Conservation (phyloP, 2,329 filamentous ascomycete genomes). For the Magnaporthiopsis rhizophila region DNA sequence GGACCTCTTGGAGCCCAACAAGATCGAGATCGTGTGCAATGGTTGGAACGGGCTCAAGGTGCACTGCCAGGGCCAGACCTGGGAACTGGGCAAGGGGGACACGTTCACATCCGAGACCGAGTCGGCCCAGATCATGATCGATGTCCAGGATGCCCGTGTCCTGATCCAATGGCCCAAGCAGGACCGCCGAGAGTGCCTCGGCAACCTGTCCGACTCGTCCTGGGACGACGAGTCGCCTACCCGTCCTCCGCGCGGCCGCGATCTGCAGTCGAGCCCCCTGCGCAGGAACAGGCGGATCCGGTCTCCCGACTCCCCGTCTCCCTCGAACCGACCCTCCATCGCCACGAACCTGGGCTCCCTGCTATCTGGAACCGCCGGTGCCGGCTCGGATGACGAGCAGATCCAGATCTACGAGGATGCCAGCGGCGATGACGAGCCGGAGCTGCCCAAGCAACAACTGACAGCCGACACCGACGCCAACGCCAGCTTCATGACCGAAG, state of each 20-base stretch:
- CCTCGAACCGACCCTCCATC: conserved; percentile 27
- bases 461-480: conserved; percentile 19
- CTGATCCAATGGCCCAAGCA: conserved; percentile 74
- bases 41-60: conserved; percentile 95
- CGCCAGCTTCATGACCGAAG: conserved; percentile 42
- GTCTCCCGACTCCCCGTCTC: conserved; percentile 66
- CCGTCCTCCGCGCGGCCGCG: conserved; percentile 23
- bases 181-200: conserved; percentile 32
- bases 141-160: conserved; percentile 88
- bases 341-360: conserved; percentile 35
- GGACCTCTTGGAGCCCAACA: conserved; percentile 61
- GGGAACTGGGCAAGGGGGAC: conserved; percentile 80
- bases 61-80: conserved; percentile 81
- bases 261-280: conserved; percentile 54
- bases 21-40: conserved; percentile 81
- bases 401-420: conserved; percentile 69
- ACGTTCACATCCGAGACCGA: conserved; percentile 86
- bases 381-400: conserved; percentile 28
- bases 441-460: conserved; percentile 27
- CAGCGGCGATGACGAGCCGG: conserved; percentile 42
- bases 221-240: conserved; percentile 63
- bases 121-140: conserved; percentile 83
- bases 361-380: conserved; percentile 26
- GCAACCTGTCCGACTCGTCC: conserved; percentile 55
- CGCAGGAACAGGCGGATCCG: conserved; percentile 49